Base-by-base conservation (phyloP, 495 filamentous ascomycete genomes). In the Podospora pseudopauciseta region DNA sequence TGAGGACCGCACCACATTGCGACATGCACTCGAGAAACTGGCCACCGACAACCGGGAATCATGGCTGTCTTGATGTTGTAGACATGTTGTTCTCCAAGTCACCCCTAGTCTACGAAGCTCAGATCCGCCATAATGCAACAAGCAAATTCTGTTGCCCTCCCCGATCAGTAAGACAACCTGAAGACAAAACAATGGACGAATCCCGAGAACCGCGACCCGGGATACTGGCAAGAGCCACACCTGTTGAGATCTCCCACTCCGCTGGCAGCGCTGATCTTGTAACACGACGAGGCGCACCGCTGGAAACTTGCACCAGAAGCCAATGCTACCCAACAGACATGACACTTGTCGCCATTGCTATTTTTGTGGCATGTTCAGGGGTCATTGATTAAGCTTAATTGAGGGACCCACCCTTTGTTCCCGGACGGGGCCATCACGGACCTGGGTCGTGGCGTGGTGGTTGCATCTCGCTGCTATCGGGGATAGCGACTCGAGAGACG, bases 331-430 rank as follows among this genome's bases (percentile, higher is more conserved):
- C 20, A 44, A 55, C 59, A 44, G 63, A 61, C 61, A 44, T 58
- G 66, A 63, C 56, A 65, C 64, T 44, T 62, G 34, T 66, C 68
- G 16, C 28, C 11, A 75, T 70, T 80, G 60, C 78, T 80, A 81
- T 80, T 80, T 80, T 80, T 70, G 72, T 75, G 69, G 69, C 69
- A 63, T 32, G 59, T 23, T 55, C 67, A 68, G 67, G 72, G 72
- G 32, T 69, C 67, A 68, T 77, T 79, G 68, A 81, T 79, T 81
- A 78, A 79, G 79, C 75, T 81, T 79, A 74, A 77, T 76, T 79
- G 73, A 61, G 68, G 70, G 60, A 54, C 65, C 65, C 64, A 67
- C 67, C 20, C 11, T 60, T 11, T 44, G 63, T 71, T 64, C 65
- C 67, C 67, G 66, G 67, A 62, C 30, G 71, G 57, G 60, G 39